These are phyloP conservation scores for Microdochium nivale DNA, from an alignment of 2,329 filamentous ascomycete species.

Conservation along the genomic window DNA sequence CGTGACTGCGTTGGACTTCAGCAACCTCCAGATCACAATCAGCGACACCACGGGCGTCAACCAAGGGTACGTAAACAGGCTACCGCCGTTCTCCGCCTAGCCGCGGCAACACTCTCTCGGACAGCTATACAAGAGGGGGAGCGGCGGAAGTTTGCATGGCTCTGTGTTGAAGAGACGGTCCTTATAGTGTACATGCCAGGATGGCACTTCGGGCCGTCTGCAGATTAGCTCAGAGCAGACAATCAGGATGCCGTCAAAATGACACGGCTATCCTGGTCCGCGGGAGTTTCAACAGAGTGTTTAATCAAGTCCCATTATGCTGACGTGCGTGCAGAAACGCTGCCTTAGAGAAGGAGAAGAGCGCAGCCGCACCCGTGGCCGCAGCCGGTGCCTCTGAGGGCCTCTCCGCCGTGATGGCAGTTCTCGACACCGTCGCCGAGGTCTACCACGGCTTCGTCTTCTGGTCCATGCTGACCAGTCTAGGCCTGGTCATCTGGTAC, in stretches of 20 bases:
- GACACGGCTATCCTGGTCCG: neutral
- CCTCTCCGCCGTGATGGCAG: conserved; percentile 64
- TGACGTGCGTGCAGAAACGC: conserved; percentile 32
- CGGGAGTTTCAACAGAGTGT: conserved; percentile 1
- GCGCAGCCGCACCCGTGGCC: conserved; percentile 61
- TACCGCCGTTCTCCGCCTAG: conserved; percentile 43
- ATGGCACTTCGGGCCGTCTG: too few species aligned
- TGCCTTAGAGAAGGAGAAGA: conserved; percentile 66
- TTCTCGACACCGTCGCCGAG: conserved; percentile 76
- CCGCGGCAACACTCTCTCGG: neutral
- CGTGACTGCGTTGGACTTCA: conserved; percentile 87
- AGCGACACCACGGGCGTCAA: conserved; percentile 83
- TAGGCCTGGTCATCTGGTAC: conserved; percentile 90
- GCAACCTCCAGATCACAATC: conserved; percentile 77
- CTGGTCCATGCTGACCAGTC: conserved; percentile 87
- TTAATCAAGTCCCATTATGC: conserved; percentile 6
- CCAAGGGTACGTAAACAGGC: conserved; percentile 97
- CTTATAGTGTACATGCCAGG: too few species aligned
- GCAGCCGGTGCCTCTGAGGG: conserved; percentile 61
- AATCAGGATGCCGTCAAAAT: too few species aligned
- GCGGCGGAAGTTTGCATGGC: neutral
- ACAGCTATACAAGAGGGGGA: neutral
- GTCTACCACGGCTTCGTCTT: conserved; percentile 93
- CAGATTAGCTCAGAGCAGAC: too few species aligned
- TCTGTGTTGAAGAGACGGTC: too few species aligned